phyloP scores from a whole-genome alignment of 164 flowering plant genomes.

The Magnolia changhungtana region DNA sequence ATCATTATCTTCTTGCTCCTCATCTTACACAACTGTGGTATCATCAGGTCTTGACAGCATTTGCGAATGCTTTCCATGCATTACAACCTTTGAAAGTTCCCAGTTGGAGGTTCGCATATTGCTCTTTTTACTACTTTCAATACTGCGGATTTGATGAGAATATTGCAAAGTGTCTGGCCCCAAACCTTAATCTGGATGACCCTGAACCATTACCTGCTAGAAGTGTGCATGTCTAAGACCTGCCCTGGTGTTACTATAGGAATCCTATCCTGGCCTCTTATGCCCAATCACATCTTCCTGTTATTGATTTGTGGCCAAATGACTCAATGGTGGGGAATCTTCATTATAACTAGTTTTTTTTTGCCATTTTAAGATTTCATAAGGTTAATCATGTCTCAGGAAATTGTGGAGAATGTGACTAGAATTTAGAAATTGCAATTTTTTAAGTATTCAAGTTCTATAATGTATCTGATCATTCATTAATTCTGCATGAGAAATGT shows the following conservation, averaged over 20 bases:
- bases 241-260: background rate
- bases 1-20: background rate
- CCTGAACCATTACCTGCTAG: background rate
- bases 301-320: too few species aligned
- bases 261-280: too few species aligned
- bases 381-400: too few species aligned
- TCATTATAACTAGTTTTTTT: background rate
- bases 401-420: background rate
- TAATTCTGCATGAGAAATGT: background rate
- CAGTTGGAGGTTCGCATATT: constrained; percentile 61
- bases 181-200: background rate
- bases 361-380: background rate
- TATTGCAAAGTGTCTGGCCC: too few species aligned
- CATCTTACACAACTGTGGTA: background rate
- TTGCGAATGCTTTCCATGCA: constrained; percentile 87
- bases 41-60: constrained; percentile 59
- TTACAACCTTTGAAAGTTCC: constrained; percentile 86
- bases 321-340: too few species aligned
- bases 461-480: background rate
- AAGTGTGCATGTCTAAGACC: background rate
- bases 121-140: background rate
- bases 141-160: background rate
- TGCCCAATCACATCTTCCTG: background rate
- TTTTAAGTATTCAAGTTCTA: background rate
- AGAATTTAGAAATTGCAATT: background rate